These are phyloP conservation scores for Fonsecaea multimorphosa DNA, from an alignment of 2,329 filamentous ascomycete species.

Conservation along the genomic window DNA sequence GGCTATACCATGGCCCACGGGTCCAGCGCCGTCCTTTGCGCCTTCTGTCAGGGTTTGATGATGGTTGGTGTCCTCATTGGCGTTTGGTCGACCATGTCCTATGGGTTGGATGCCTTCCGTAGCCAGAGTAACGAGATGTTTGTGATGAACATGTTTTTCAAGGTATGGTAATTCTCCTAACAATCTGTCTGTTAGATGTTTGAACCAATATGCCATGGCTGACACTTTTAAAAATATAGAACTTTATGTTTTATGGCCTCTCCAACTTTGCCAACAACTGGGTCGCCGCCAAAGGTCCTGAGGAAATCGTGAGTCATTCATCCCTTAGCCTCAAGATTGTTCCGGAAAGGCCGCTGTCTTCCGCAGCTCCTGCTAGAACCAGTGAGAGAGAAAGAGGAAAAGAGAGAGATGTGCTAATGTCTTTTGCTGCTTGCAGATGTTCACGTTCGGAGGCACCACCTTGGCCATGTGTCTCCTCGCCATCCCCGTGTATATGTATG, in stretches of 20 bases:
- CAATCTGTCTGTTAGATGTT: background rate
- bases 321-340: background rate
- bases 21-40: slow-evolving; percentile 38
- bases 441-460: slow-evolving; percentile 42
- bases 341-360: background rate
- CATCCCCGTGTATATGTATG: slow-evolving; percentile 41
- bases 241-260: slow-evolving; percentile 43
- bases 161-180: slow-evolving; percentile 26
- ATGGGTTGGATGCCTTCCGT: slow-evolving; percentile 42
- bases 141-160: slow-evolving; percentile 44
- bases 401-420: background rate
- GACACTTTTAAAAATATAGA: slow-evolving; percentile 28
- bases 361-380: background rate
- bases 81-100: slow-evolving; percentile 39
- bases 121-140: slow-evolving; percentile 42
- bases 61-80: slow-evolving; percentile 42
- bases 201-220: background rate
- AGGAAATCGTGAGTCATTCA: slow-evolving; percentile 29
- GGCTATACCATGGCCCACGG: slow-evolving; percentile 37
- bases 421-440: slow-evolving; percentile 34
- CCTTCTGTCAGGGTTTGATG: slow-evolving; percentile 43
- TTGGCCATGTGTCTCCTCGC: slow-evolving; percentile 38
- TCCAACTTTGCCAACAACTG: slow-evolving; percentile 42
- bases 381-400: background rate
- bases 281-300: slow-evolving; percentile 39